phyloP scores from a whole-genome alignment of 768 basidiomycete genomes.

The Mycena haematopus region DNA sequence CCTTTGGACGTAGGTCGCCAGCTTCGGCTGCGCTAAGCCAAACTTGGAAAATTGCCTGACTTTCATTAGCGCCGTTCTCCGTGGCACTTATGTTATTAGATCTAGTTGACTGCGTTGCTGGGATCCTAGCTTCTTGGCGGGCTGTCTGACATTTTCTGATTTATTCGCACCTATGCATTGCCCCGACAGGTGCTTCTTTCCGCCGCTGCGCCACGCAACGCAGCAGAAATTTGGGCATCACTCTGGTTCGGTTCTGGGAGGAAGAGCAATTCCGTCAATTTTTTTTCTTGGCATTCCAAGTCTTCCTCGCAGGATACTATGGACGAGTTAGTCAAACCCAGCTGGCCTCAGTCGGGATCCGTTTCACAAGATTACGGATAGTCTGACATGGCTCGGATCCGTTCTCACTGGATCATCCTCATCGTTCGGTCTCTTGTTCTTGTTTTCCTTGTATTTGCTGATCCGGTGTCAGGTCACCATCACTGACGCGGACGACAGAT shows the following conservation, averaged over 20 bases:
- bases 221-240: background rate
- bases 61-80: background rate
- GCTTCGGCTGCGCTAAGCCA: background rate
- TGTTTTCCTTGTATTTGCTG: background rate
- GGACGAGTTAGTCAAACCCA: background rate
- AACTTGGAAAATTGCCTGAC: background rate
- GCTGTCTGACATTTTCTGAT: background rate
- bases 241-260: background rate
- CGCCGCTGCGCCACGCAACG: background rate
- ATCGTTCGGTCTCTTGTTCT: background rate
- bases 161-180: no score
- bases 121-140: background rate
- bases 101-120: background rate
- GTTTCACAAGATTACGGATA: no score
- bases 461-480: background rate
- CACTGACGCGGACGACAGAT: constrained; percentile 7
- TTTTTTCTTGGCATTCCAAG: background rate
- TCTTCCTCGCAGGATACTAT: background rate
- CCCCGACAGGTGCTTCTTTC: no score
- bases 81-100: background rate
- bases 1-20: no score
- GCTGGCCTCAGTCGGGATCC: background rate
- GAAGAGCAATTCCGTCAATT: background rate
- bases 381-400: background rate
- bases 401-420: background rate